Percentiles rank a stretch among this genome's conserved stretches.
phyloP scores from a whole-genome alignment of 2,329 filamentous ascomycete species.

The Penicillium italicum region DNA sequence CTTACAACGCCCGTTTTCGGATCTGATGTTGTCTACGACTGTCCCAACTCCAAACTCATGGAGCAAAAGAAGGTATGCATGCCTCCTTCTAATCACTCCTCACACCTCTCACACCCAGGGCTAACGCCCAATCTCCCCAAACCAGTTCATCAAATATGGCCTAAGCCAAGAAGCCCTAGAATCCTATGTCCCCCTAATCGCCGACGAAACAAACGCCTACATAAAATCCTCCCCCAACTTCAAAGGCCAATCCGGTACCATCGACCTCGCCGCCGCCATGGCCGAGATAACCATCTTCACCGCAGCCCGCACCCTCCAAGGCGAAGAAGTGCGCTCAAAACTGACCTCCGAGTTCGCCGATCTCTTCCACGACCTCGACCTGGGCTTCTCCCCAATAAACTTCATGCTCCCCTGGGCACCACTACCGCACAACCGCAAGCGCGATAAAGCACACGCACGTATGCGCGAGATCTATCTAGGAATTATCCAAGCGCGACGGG shows the following conservation, averaged over 20 bases:
- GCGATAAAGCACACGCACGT: conserved; percentile 66
- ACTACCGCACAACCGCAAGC: conserved; percentile 69
- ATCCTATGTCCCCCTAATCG: conserved; percentile 77
- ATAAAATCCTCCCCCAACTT: conserved; percentile 54
- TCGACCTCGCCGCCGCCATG: conserved; percentile 65
- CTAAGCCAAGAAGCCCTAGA: conserved; percentile 58
- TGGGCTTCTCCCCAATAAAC: conserved; percentile 76
- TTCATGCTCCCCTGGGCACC: conserved; percentile 78
- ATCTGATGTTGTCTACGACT: conserved; percentile 84
- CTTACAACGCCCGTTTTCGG: conserved; percentile 72
- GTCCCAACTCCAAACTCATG: conserved; percentile 88
- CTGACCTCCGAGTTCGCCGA: conserved; percentile 69
- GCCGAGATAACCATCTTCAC: conserved; percentile 78
- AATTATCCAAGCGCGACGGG: conserved; percentile 64
- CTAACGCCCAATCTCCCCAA: neutral
- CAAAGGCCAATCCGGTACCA: conserved; percentile 56
- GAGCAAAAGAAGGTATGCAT: conserved; percentile 79
- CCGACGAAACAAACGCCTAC: conserved; percentile 59
- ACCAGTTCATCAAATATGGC: conserved; percentile 60
- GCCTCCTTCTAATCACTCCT: neutral
- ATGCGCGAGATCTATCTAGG: conserved; percentile 69
- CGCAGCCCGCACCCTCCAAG: conserved; percentile 71
- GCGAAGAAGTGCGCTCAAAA: conserved; percentile 68
- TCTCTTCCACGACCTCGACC: conserved; percentile 75
- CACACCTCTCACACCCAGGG: neutral